These are phyloP conservation scores for Lasiodiplodia sp. DNA, from an alignment of 2,329 filamentous ascomycete genomes.

Conservation along the genomic window DNA sequence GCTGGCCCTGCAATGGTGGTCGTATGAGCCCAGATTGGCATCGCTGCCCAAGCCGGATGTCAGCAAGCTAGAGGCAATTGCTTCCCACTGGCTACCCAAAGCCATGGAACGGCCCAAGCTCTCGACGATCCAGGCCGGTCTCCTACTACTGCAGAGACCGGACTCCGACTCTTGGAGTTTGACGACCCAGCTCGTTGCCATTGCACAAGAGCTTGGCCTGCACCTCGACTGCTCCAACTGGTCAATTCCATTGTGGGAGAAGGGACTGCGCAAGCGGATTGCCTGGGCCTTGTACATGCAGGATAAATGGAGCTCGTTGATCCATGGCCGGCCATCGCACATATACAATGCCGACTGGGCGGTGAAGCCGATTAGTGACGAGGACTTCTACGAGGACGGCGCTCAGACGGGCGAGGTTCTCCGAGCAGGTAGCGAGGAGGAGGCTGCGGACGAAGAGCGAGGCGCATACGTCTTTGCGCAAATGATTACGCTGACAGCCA, in stretches of 20 bases:
- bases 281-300: conserved; percentile 95
- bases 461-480: conserved; percentile 76
- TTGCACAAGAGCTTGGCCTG: conserved; percentile 85
- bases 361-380: conserved; percentile 68
- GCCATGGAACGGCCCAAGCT: conserved; percentile 84
- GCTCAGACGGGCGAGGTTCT: conserved; percentile 58
- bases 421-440: conserved; percentile 58
- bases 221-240: conserved; percentile 87
- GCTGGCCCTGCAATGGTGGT: conserved; percentile 88
- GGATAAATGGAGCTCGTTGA: conserved; percentile 88
- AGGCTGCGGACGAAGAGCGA: conserved; percentile 67
- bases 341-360: conserved; percentile 77
- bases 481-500: conserved; percentile 77
- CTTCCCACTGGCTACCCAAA: conserved; percentile 74
- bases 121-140: conserved; percentile 78
- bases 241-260: conserved; percentile 90
- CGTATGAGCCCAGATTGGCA: conserved; percentile 72
- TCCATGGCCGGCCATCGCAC: conserved; percentile 86
- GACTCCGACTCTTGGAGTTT: conserved; percentile 83
- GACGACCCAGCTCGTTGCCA: conserved; percentile 85
- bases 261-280: conserved; percentile 80
- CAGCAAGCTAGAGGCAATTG: conserved; percentile 74
- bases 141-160: conserved; percentile 76
- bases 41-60: conserved; percentile 73
- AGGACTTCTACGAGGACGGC: conserved; percentile 74